phyloP scores from a whole-genome alignment of 345 rosid species.

The Passiflora organensis region DNA sequence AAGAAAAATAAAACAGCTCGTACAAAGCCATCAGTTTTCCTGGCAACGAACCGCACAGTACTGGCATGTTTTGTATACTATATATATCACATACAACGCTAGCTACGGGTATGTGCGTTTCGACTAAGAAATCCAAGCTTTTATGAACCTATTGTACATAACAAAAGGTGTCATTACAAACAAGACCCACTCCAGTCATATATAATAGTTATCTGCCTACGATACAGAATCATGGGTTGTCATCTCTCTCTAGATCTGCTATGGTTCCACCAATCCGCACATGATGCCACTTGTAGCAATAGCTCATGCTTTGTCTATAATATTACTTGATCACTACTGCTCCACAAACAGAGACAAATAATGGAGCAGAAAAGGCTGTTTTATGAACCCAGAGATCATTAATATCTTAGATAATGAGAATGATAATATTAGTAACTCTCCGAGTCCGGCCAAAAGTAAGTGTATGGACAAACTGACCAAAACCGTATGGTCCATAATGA shows the following conservation, averaged over 20 bases:
- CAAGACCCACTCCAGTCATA: too few species aligned
- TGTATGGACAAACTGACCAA: not conserved
- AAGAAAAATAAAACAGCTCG: too few species aligned
- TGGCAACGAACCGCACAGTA: too few species aligned
- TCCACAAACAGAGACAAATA: slow-evolving; percentile 15
- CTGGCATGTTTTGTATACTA: too few species aligned
- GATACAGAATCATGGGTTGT: not conserved
- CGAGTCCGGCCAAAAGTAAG: not conserved
- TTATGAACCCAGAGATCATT: not conserved
- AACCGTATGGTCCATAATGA: not conserved
- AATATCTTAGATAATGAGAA: too few species aligned
- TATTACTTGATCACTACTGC: too few species aligned
- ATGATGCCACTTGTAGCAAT: slow-evolving; percentile 5
- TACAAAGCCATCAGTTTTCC: too few species aligned
- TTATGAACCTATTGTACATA: too few species aligned
- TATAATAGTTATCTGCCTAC: not conserved
- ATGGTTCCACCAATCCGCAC: not conserved
- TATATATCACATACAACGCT: too few species aligned
- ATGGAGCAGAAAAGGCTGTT: slow-evolving; percentile 2
- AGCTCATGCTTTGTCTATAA: not conserved
- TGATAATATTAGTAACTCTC: not conserved
- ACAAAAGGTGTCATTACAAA: too few species aligned
- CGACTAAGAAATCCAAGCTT: too few species aligned
- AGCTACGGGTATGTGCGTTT: too few species aligned
- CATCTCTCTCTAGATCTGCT: not conserved